Evolutionary conservation across 495 filamentous ascomycete genomes (phyloP).

Genomic region (Massariosphaeria phaeospora): DNA sequence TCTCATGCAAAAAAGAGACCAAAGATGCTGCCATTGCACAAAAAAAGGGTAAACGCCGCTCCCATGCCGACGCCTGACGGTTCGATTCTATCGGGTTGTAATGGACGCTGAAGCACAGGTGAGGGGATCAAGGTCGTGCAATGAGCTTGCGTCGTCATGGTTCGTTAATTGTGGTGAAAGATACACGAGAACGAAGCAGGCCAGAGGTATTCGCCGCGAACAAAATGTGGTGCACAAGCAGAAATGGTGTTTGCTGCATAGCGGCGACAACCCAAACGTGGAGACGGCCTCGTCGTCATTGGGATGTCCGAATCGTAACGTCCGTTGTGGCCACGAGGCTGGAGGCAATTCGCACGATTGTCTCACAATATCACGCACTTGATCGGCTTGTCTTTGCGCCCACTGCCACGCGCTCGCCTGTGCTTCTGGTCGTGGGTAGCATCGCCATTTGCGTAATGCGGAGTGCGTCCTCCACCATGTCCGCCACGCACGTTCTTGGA

Average conservation of each 20-base stretch:
- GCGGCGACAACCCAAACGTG: background rate
- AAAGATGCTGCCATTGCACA: conserved; percentile 10
- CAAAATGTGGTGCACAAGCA: background rate
- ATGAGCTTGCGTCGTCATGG: conserved; percentile 1
- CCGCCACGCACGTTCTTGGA: background rate
- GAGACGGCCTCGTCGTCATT: background rate
- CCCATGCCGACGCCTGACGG: background rate
- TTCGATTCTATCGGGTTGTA: conserved; percentile 6
- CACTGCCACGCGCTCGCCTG: background rate
- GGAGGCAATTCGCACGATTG: background rate
- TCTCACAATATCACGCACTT: conserved; percentile 29
- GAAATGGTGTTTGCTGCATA: background rate
- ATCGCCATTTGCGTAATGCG: background rate
- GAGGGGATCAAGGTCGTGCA: background rate
- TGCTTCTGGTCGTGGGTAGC: background rate
- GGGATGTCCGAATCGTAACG: background rate
- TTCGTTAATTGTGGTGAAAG: background rate
- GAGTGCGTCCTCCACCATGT: background rate
- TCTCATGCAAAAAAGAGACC: background rate
- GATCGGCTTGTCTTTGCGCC: conserved; percentile 1
- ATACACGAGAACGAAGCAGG: background rate
- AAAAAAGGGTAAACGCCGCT: conserved; percentile 5
- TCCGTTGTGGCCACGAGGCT: background rate
- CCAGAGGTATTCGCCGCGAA: background rate
- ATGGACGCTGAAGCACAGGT: conserved; percentile 1